These are phyloP conservation scores for Bigelowiella natans DNA, from an alignment of 78 protist species.

Conservation along the genomic window DNA sequence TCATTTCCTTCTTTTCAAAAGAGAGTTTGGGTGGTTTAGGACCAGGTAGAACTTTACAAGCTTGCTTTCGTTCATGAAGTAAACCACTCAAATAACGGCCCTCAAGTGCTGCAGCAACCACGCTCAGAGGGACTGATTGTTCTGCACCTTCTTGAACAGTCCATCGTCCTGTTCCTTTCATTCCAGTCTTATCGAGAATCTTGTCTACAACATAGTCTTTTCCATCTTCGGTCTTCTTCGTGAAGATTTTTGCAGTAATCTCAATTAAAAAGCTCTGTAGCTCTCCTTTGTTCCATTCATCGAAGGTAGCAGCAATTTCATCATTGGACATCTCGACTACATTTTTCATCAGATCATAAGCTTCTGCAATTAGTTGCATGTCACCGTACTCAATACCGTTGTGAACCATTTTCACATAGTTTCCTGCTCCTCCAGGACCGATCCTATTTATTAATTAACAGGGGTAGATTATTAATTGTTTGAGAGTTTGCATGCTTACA, in stretches of 20 bases:
- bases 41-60: background rate
- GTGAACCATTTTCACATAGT: conserved; percentile 91
- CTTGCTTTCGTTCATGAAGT: conserved; percentile 35
- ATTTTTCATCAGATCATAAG: background rate
- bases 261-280: conserved; percentile 79
- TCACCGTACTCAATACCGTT: conserved; percentile 96
- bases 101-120: conserved; percentile 33
- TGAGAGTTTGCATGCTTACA: no score
- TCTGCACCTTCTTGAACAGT: conserved; percentile 44
- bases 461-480: no score
- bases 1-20: background rate
- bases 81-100: conserved; percentile 18
- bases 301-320: conserved; percentile 54
- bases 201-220: conserved; percentile 56
- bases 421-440: conserved; percentile 93
- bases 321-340: conserved; percentile 26
- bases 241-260: conserved; percentile 73
- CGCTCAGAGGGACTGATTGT: conserved; percentile 9
- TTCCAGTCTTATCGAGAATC: conserved; percentile 75
- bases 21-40: background rate
- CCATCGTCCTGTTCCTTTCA: conserved; percentile 90
- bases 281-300: conserved; percentile 75
- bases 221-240: conserved; percentile 48
- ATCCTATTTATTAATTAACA: no score
- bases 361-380: conserved; percentile 78